Evolutionary conservation across 2,329 filamentous ascomycete species (phyloP).

Genomic region (Dactylellina sp.): DNA sequence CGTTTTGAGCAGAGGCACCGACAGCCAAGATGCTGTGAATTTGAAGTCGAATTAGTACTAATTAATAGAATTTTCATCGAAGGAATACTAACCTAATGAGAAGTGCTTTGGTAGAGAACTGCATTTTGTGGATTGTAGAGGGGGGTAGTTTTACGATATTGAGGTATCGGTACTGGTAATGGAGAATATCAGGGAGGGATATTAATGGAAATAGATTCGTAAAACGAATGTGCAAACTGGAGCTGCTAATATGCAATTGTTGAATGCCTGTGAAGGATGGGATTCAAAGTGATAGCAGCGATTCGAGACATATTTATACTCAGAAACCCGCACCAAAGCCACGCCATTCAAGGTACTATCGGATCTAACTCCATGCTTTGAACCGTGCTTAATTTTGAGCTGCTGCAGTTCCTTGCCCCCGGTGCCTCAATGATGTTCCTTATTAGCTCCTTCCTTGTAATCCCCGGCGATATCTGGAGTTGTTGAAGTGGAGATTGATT

Average conservation of each 20-base stretch:
- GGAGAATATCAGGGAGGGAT: background rate
- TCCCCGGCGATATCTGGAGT: conserved; percentile 10
- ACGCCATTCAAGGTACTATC: background rate
- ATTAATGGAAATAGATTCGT: background rate
- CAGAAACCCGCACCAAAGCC: background rate
- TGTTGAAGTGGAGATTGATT: too few species aligned
- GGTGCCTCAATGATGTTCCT: background rate
- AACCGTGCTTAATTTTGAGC: too few species aligned
- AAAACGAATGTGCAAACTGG: background rate
- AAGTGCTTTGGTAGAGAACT: conserved; percentile 14
- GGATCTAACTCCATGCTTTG: background rate
- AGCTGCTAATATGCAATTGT: background rate
- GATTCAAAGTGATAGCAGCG: background rate
- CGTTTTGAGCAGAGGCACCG: conserved; percentile 7
- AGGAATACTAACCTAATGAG: conserved; percentile 5
- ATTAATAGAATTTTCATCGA: background rate
- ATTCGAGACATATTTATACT: conserved; percentile 1
- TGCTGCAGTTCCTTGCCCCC: too few species aligned
- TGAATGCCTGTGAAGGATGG: background rate
- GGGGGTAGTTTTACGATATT: background rate
- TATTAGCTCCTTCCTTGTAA: conserved; percentile 1
- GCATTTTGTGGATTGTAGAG: conserved; percentile 1
- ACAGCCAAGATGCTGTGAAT: conserved; percentile 1
- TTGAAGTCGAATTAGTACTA: background rate
- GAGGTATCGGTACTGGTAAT: background rate